These are phyloP conservation scores for Pochonia chlamydosporia DNA, from an alignment of 2,329 filamentous ascomycete species.

Conservation along the genomic window DNA sequence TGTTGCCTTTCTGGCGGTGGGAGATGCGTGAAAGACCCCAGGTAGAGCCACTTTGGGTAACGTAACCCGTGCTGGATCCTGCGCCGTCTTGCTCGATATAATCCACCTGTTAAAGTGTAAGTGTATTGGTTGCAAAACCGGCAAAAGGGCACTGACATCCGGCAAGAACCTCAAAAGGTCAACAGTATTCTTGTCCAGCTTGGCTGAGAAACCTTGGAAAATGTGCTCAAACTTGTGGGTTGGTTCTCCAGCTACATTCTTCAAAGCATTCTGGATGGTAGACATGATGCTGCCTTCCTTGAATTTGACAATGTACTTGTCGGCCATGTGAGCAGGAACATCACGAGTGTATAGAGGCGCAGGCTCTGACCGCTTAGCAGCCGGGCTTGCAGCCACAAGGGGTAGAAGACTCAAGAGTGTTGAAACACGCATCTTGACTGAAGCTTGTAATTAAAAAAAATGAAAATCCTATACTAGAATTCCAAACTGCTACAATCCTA, in stretches of 20 bases:
- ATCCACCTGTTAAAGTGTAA: conserved; percentile 18
- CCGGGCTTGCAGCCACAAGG: conserved; percentile 22
- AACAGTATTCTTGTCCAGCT: conserved; percentile 12
- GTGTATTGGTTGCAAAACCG: neutral
- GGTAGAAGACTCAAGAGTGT: conserved; percentile 26
- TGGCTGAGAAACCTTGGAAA: conserved; percentile 18
- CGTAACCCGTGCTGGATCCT: neutral
- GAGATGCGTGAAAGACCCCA: conserved; percentile 31
- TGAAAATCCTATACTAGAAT: no score
- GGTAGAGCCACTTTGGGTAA: conserved; percentile 28
- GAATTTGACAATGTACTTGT: conserved; percentile 24
- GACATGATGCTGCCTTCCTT: conserved; percentile 11
- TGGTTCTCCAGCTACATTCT: conserved; percentile 12
- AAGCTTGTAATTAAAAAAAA: no score
- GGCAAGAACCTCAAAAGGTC: conserved; percentile 15
- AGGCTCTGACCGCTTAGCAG: conserved; percentile 16
- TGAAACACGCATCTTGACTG: no score
- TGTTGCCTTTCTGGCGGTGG: conserved; percentile 16
- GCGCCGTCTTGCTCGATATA: conserved; percentile 30
- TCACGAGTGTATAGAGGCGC: conserved; percentile 18
- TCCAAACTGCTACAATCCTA: no score
- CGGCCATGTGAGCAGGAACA: conserved; percentile 10
- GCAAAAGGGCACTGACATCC: conserved; percentile 15
- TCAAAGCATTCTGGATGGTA: conserved; percentile 10
- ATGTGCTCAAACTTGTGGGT: conserved; percentile 16